Base-by-base conservation (phyloP, 352 stramenopile genomes). In the Globisporangium rhizosaccharum region DNA sequence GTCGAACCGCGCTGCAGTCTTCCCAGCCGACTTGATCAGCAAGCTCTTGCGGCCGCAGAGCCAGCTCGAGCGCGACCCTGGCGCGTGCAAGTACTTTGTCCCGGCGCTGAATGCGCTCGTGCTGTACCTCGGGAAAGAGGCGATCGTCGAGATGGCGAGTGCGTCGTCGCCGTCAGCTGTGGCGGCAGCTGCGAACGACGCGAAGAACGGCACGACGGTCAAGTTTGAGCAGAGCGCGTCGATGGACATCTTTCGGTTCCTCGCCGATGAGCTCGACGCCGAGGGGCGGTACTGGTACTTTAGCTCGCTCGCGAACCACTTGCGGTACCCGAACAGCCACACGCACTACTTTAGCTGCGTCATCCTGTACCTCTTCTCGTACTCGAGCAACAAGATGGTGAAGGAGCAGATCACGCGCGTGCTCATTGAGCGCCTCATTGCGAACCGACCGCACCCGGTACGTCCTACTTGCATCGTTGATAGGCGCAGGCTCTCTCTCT, bases 291-390 rank as follows among this genome's bases (percentile, higher is more conserved):
- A 99, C 78, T 97, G 94, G 73, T 97, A 97, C 76, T 94, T 99
- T 51, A 99, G 98, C 70, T 97, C 96, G 33, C 92, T 99, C 63
- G 97, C 92, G 18, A 99, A 99, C 73, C 97, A 99, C 73, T 82
- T 99, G 56, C 90, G 97, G 25, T 99, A 98, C 75, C 97, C 97
- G 39, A 99, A 98, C 70, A 98, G 88, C 71, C 96, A 99, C 81
- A 99, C 97, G 51, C 96, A 99, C 78, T 99, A 99, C 77, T 99
- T 99, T 66, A 98, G 92, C 59, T 99, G 94, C 73, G 94, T 99
- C 2, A 96, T 99, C 72, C 82, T 99, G 11, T 99, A 98, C 68
- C 75, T 99, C 20, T 99, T 99, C 68, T 98, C 92, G 59, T 97
- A 99, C 65, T 96, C 94, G 36, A 96, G 78, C 60, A 94, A 93